Conservation (phyloP, 345 rosid species). For the Ceriops zippeliana region DNA sequence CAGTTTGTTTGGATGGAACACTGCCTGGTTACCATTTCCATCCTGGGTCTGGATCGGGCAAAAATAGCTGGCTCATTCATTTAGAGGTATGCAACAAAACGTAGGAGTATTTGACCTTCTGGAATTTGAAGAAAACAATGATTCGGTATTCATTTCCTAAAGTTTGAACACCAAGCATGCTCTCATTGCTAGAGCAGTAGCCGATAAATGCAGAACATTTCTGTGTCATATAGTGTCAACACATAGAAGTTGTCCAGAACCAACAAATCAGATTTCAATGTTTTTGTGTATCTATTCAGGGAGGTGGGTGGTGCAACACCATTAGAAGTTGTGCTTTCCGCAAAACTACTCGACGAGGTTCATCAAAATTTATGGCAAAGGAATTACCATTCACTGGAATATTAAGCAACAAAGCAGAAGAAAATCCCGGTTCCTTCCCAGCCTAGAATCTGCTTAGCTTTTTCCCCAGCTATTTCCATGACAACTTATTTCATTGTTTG, state of each 20-base stretch:
- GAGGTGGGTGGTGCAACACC: conserved; percentile 34
- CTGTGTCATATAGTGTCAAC: too few relatives aligned
- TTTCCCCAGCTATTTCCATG: neutral
- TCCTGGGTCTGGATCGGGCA: conserved; percentile 29
- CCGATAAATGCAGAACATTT: too few relatives aligned
- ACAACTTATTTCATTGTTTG: neutral
- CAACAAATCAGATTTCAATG: neutral
- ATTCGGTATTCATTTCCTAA: neutral
- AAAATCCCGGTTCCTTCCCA: conserved; percentile 27
- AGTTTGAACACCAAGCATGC: neutral
- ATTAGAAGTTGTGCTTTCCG: conserved; percentile 22
- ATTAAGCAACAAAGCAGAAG: conserved; percentile 23
- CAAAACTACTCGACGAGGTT: conserved; percentile 34
- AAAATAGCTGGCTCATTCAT: conserved; percentile 31
- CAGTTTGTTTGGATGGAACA: conserved; percentile 35
- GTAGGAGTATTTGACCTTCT: neutral
- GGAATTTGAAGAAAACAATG: neutral
- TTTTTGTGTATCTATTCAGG: conserved; percentile 11
- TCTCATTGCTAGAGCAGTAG: neutral
- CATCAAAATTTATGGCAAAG: conserved; percentile 28
- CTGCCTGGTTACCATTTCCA: conserved; percentile 32
- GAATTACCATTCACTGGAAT: conserved; percentile 29
- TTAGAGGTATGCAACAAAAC: conserved; percentile 22
- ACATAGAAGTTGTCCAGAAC: neutral
- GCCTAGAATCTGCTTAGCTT: neutral